phyloP scores from a whole-genome alignment of 148 eudicot genomes.

The Amaranthus palmeri region DNA sequence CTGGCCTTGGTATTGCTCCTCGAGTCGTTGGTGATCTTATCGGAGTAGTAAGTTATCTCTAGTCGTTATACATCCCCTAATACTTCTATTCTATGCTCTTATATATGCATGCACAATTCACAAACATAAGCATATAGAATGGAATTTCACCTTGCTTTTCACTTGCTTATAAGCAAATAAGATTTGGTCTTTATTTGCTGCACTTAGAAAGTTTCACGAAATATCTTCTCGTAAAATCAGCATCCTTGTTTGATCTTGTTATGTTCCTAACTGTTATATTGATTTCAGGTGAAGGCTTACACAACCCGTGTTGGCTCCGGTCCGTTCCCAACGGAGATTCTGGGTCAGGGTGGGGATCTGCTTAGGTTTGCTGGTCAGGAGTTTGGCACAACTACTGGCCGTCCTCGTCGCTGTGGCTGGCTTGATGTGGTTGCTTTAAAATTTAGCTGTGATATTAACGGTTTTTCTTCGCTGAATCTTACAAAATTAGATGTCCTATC shows the following conservation, averaged over 20 bases:
- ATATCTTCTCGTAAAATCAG: neutral
- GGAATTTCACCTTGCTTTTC: too few relatives aligned
- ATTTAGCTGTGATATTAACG: conserved; percentile 80
- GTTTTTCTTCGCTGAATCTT: conserved; percentile 82
- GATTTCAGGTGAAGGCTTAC: conserved; percentile 86
- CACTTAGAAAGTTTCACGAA: too few relatives aligned
- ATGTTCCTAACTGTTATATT: conserved; percentile 5
- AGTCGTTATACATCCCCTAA: neutral
- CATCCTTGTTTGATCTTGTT: neutral
- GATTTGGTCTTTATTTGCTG: too few relatives aligned
- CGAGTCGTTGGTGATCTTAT: conserved; percentile 84
- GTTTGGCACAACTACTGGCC: conserved; percentile 92
- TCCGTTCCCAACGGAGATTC: conserved; percentile 87
- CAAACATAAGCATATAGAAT: neutral
- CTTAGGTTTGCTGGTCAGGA: conserved; percentile 97
- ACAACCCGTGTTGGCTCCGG: conserved; percentile 98
- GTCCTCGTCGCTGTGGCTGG: conserved; percentile 99
- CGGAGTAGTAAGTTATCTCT: conserved; percentile 74
- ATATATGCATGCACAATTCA: neutral
- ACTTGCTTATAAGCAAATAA: too few relatives aligned
- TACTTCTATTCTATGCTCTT: neutral
- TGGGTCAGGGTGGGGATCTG: conserved; percentile 78
- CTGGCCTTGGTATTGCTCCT: conserved; percentile 97
- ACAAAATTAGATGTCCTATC: conserved; percentile 94
- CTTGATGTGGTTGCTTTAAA: conserved; percentile 88